Conservation (phyloP, 441 rosid genomes). For the Aleurites moluccanus region DNA sequence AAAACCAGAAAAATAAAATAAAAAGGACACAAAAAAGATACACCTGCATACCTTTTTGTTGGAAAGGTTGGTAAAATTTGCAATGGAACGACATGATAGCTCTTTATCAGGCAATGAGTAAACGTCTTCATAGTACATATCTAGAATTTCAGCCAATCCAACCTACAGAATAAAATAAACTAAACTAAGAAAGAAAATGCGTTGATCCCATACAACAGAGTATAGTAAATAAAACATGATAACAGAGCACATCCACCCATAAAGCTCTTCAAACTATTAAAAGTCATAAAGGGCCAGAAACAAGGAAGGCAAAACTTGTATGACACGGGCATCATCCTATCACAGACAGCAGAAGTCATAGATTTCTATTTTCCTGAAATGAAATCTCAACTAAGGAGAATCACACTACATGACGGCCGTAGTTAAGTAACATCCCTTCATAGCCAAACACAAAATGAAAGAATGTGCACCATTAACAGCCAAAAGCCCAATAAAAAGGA, state of each 20-base stretch:
- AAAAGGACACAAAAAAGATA: background rate
- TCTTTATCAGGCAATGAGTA: conserved; percentile 74
- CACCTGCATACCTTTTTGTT: conserved; percentile 54
- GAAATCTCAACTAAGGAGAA: background rate
- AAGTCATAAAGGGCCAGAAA: background rate
- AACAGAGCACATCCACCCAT: conserved; percentile 8
- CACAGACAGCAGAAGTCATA: background rate
- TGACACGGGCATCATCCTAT: background rate
- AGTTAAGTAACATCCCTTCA: background rate
- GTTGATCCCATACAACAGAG: conserved; percentile 3
- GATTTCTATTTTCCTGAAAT: background rate
- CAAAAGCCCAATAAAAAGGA: conserved; percentile 19
- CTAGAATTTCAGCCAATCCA: conserved; percentile 74
- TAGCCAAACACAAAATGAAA: conserved; percentile 7
- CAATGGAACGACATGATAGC: conserved; percentile 44
- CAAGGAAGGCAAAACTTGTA: background rate
- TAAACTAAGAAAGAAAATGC: conserved; percentile 25
- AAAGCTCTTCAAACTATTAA: background rate
- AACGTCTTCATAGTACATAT: conserved; percentile 75
- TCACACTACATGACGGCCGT: background rate
- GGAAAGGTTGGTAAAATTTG: conserved; percentile 47
- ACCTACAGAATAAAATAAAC: conserved; percentile 45
- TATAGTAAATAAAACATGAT: conserved; percentile 17
- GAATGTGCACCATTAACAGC: conserved; percentile 1
- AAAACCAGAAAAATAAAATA: background rate